phyloP scores from a whole-genome alignment of 192 early-diverging fungal genomes.

The Podila verticillata region DNA sequence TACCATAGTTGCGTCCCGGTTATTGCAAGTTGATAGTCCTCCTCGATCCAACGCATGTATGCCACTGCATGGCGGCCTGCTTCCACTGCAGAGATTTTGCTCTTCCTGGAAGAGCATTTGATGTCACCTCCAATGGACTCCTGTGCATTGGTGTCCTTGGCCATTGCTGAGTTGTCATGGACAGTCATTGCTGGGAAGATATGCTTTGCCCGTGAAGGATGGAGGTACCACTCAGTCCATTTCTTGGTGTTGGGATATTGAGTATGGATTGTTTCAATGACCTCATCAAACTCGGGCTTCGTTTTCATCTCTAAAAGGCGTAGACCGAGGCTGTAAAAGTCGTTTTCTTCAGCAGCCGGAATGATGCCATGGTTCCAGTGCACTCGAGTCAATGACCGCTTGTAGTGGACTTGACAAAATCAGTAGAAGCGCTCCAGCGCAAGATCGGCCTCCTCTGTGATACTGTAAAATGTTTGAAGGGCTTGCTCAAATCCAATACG shows the following conservation, averaged over 20 bases:
- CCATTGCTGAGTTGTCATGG: not conserved
- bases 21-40: not conserved
- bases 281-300: not conserved
- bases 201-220: not conserved
- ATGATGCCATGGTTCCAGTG: not conserved
- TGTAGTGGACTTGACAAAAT: slow-evolving; percentile 19
- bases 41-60: not conserved
- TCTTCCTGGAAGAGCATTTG: not conserved
- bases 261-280: not conserved
- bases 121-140: slow-evolving; percentile 4
- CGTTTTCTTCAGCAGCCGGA: not conserved
- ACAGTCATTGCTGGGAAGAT: not conserved
- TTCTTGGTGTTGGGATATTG: not conserved
- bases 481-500: slow-evolving; percentile 20
- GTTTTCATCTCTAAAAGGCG: no score
- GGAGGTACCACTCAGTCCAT: slow-evolving; percentile 8
- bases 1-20: not conserved
- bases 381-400: slow-evolving; percentile 7
- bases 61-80: not conserved
- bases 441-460: not conserved
- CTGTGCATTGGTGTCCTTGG: slow-evolving; percentile 4
- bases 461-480: slow-evolving; percentile 1
- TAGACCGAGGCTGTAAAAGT: not conserved
- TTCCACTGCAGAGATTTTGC: not conserved
- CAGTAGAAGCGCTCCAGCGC: slow-evolving; percentile 7